A percentile compares a stretch with the other conserved stretches of the same genome.
Evolutionary conservation across 139 green algal genomes (phyloP).

Genomic region (Gonium pectorale): DNA sequence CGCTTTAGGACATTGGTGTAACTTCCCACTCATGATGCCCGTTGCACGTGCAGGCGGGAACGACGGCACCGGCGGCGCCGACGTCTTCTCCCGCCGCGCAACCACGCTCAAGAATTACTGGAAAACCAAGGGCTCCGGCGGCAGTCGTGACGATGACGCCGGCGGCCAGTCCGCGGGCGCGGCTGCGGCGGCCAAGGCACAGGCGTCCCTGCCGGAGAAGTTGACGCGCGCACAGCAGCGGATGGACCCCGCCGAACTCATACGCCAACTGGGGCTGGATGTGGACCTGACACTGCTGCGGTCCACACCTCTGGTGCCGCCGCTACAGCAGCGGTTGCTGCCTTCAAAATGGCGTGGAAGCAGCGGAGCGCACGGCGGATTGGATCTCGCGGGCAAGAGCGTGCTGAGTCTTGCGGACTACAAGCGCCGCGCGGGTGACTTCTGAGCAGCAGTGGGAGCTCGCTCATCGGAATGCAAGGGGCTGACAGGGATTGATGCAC

Average conservation of each 20-base stretch:
- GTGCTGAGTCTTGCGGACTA: slow-evolving; percentile 56
- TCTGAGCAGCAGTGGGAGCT: background rate
- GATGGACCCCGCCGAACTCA: slow-evolving; percentile 55
- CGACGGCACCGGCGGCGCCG: slow-evolving; percentile 13
- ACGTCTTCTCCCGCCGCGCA: slow-evolving; percentile 45
- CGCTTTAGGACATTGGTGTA: no score
- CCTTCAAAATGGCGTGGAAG: slow-evolving; percentile 37
- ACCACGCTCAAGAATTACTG: slow-evolving; percentile 60
- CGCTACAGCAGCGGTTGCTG: slow-evolving; percentile 45
- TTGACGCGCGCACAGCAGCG: slow-evolving; percentile 39
- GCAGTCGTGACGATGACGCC: background rate
- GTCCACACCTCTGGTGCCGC: background rate
- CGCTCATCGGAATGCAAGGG: no score
- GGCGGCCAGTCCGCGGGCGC: background rate
- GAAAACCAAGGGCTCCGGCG: slow-evolving; percentile 46
- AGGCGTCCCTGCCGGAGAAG: slow-evolving; percentile 37
- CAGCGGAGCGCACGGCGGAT: slow-evolving; percentile 15
- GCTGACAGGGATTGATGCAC: no score
- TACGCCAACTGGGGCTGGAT: slow-evolving; percentile 50
- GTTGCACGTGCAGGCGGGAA: slow-evolving; percentile 23
- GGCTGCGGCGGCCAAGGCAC: background rate
- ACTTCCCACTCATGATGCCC: no score
- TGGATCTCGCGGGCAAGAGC: slow-evolving; percentile 45
- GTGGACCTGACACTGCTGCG: slow-evolving; percentile 46
- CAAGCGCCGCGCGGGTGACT: slow-evolving; percentile 48